Evolutionary conservation across 2,329 filamentous ascomycete genomes (phyloP).

Genomic region (Gremmenia infestans): DNA sequence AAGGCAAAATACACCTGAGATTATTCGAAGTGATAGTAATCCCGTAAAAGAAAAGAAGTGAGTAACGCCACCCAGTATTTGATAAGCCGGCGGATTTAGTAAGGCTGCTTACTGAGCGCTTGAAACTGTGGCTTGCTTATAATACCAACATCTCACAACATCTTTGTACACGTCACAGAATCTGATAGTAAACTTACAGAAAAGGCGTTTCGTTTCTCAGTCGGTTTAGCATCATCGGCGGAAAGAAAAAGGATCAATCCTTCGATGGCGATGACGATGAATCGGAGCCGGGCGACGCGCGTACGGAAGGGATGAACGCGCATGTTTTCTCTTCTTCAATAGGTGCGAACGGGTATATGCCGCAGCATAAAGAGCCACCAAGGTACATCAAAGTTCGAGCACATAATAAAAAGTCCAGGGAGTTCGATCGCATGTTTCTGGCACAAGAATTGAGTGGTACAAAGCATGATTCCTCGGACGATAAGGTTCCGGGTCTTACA

Average conservation of each 20-base stretch:
- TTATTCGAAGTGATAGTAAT: slow-evolving; percentile 26
- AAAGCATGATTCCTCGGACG: slow-evolving; percentile 32
- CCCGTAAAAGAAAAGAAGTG: slow-evolving; percentile 60
- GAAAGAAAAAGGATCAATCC: slow-evolving; percentile 63
- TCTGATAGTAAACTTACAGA: slow-evolving; percentile 39
- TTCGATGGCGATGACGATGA: slow-evolving; percentile 54
- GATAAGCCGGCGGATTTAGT: slow-evolving; percentile 4
- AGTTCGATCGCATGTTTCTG: slow-evolving; percentile 84
- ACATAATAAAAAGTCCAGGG: slow-evolving; percentile 73
- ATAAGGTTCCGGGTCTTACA: slow-evolving; percentile 26
- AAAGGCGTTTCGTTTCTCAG: slow-evolving; percentile 90
- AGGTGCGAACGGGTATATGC: slow-evolving; percentile 68
- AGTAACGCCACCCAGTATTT: slow-evolving; percentile 28
- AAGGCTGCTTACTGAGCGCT: slow-evolving; percentile 12
- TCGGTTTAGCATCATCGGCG: slow-evolving; percentile 67
- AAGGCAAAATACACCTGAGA: slow-evolving; percentile 35
- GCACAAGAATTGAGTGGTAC: slow-evolving; percentile 81
- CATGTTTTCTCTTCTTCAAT: slow-evolving; percentile 75
- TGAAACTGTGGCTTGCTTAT: slow-evolving; percentile 19
- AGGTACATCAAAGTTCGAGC: slow-evolving; percentile 83
- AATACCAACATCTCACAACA: slow-evolving; percentile 2
- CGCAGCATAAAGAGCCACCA: slow-evolving; percentile 81
- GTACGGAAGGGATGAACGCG: slow-evolving; percentile 77
- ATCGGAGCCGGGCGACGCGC: slow-evolving; percentile 62
- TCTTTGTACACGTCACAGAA: not conserved